Percentiles rank a stretch among this genome's conserved stretches.
These are phyloP conservation scores for Ceratocystis huliohia DNA, from an alignment of 2,329 filamentous ascomycete genomes.

Conservation along the genomic window DNA sequence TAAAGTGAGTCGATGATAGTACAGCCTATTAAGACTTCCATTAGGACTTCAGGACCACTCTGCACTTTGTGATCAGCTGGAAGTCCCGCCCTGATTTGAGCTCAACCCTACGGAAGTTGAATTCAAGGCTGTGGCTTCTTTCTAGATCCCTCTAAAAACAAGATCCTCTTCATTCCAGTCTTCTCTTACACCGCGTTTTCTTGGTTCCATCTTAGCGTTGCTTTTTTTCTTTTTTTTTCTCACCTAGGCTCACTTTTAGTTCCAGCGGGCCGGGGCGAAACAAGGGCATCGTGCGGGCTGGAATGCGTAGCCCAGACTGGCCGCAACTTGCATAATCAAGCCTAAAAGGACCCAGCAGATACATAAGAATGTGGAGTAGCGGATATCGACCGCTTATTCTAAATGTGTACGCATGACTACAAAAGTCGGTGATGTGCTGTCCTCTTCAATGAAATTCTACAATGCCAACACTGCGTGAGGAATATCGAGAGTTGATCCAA, in stretches of 20 bases:
- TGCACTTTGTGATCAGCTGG: background rate
- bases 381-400: background rate
- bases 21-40: background rate
- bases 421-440: constrained; percentile 6
- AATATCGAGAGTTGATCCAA: background rate
- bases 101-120: background rate
- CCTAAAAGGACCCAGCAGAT: background rate
- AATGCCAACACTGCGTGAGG: background rate
- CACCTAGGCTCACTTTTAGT: background rate
- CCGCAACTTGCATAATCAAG: background rate
- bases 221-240: background rate
- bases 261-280: constrained; percentile 3
- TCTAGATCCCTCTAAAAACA: background rate
- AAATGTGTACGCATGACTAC: background rate
- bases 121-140: background rate
- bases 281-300: background rate
- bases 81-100: background rate
- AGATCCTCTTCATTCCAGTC: background rate
- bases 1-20: background rate
- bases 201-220: background rate
- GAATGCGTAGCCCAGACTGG: background rate
- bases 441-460: background rate
- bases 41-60: background rate
- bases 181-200: background rate
- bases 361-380: background rate